These are phyloP conservation scores for Staphylotrichum tortipilum DNA, from an alignment of 495 filamentous ascomycete genomes.

Conservation along the genomic window DNA sequence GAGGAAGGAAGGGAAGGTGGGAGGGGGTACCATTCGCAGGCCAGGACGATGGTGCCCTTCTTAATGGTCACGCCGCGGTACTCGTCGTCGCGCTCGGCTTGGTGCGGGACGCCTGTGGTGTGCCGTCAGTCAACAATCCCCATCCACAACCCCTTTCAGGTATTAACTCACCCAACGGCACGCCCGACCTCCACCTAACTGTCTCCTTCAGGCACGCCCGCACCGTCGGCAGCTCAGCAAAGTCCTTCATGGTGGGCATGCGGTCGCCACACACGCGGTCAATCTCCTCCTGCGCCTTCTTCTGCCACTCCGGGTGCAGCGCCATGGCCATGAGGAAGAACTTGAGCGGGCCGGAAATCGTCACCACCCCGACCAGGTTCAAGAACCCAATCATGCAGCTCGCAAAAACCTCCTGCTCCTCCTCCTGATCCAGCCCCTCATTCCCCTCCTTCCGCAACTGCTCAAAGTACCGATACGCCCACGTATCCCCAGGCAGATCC, in stretches of 20 bases:
- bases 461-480: constrained; percentile 40
- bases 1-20: no score
- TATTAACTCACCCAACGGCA: constrained; percentile 37
- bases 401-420: constrained; percentile 37
- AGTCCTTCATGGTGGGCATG: constrained; percentile 41
- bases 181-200: constrained; percentile 50
- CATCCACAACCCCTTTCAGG: no score
- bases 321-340: constrained; percentile 45
- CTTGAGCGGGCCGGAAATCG: constrained; percentile 38
- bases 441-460: constrained; percentile 34
- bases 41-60: constrained; percentile 44
- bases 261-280: constrained; percentile 48
- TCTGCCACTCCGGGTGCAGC: constrained; percentile 39
- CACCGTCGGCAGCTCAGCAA: constrained; percentile 40
- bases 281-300: constrained; percentile 49
- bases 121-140: neutral
- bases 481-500: constrained; percentile 34
- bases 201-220: constrained; percentile 54
- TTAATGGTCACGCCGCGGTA: constrained; percentile 43
- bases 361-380: constrained; percentile 40
- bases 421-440: constrained; percentile 25
- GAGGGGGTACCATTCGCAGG: constrained; percentile 43
- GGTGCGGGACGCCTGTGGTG: constrained; percentile 39
- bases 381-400: constrained; percentile 43
- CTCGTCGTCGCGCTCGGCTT: constrained; percentile 42